Base-by-base conservation (phyloP, 1,284 basidiomycete genomes). In the Peniophora sp. region DNA sequence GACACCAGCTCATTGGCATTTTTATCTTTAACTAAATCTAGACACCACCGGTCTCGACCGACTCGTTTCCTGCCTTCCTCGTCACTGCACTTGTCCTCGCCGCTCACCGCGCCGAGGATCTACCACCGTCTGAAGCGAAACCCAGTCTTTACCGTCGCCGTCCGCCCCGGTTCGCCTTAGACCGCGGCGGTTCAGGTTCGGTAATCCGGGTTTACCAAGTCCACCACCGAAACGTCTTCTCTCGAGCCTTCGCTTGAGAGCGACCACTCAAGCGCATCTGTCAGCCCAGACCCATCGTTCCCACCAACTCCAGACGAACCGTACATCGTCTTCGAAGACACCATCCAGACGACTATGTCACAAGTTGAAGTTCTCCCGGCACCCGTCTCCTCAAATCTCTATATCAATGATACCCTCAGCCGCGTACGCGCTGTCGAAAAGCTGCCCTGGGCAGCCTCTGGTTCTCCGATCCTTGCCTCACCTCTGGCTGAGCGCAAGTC, bases 51-150 rank as follows among this genome's bases (percentile, higher is more conserved):
- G n/a, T 41, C 37, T 41, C 37, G 37, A 12, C 27, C 27, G 27
- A 41, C 37, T 41, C 37, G n/a, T 20, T n/a, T 15, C n/a, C 18
- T 17, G 37, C 37, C 15, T 15, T 41, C 12, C 27, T 32, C 27
- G 27, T 32, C n/a, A 17, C 37, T 41, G 69, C 70, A 60, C 58
- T 72, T 32, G 69, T 78, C 80, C 81, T 85, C 82, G 79, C 81
- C 73, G 69, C 65, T 68, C 63, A 74, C 69, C 71, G 72, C 77
- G 85, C 83, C 27, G 81, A 81, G 83, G 81, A 79, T 68, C 73
- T 71, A 57, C 35, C 71, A 52, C 61, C 74, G 72, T 72, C 77
- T 85, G 81, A 80, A 66, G 65, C 67, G 67, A 65, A 65, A 68
- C 66, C 63, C 60, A 59, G 55, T 58, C 59, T 72, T 75, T 71